Percentiles rank a stretch among this genome's conserved stretches.
phyloP scores from a whole-genome alignment of 441 rosid species.

The Aleurites moluccanus region DNA sequence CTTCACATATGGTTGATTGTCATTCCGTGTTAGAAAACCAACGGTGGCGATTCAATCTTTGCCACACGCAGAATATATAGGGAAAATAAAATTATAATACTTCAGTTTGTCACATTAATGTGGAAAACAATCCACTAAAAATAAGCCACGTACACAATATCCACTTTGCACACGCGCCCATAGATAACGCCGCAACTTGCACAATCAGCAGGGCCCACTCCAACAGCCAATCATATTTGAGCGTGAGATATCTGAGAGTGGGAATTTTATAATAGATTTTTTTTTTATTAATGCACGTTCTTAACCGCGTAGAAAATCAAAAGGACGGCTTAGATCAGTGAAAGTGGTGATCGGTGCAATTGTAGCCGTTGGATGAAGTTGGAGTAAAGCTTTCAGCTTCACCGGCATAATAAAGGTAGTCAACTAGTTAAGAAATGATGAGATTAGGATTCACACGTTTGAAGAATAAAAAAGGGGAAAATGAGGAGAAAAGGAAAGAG shows the following conservation, averaged over 20 bases:
- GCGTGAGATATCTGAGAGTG: constrained; percentile 22
- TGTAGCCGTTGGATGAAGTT: constrained; percentile 21
- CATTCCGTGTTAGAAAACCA: background rate
- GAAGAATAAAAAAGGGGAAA: background rate
- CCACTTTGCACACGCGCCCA: background rate
- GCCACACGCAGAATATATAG: background rate
- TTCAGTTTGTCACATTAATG: background rate
- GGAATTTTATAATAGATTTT: background rate
- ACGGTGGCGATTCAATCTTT: background rate
- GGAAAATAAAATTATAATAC: background rate
- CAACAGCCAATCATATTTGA: background rate
- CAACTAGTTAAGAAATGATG: background rate
- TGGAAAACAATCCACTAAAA: background rate
- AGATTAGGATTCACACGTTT: background rate
- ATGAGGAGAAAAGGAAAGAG: no score
- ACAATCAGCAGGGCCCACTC: background rate
- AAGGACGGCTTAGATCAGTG: constrained; percentile 18
- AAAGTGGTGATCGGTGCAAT: constrained; percentile 21
- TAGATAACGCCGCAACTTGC: background rate
- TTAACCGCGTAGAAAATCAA: background rate
- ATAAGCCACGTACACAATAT: background rate
- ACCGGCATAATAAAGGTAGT: constrained; percentile 39
- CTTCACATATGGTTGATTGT: background rate
- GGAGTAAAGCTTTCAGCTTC: constrained; percentile 13
- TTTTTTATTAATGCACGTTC: no score